A percentile compares a stretch with the other conserved stretches of the same genome.
phyloP scores from a whole-genome alignment of 2,329 filamentous ascomycete genomes.

The Neofusicoccum sp. region DNA sequence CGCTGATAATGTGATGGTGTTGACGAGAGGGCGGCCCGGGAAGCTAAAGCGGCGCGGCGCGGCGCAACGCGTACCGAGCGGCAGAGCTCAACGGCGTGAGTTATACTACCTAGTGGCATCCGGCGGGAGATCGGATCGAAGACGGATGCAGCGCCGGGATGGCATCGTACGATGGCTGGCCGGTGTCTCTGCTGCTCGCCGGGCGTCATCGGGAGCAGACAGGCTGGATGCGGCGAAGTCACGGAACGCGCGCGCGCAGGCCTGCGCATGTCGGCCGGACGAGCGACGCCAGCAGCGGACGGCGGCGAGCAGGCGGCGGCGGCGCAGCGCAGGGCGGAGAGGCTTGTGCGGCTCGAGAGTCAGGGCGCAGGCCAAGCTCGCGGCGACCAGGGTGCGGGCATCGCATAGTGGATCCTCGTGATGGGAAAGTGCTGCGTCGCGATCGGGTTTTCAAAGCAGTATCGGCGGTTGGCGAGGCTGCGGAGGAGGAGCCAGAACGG shows the following conservation, averaged over 20 bases:
- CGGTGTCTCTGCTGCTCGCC: neutral
- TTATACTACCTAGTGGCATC: neutral
- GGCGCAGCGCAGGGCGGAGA: too few relatives aligned
- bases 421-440: conserved; percentile 17
- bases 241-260: conserved; percentile 3
- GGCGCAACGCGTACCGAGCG: neutral
- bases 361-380: conserved; percentile 11
- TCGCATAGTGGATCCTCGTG: neutral
- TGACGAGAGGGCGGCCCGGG: neutral
- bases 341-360: neutral
- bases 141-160: neutral
- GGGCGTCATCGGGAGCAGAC: neutral
- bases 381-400: neutral
- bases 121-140: neutral
- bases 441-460: conserved; percentile 6
- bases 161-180: conserved; percentile 11
- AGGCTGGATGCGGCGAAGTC: neutral
- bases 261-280: neutral
- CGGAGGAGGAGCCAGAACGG: neutral
- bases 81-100: neutral
- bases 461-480: neutral
- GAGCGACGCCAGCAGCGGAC: neutral
- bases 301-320: neutral
- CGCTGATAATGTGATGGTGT: neutral
- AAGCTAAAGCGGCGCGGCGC: too few relatives aligned